These are phyloP conservation scores for Populus hybrid DNA, from an alignment of 441 rosid genomes.

Conservation along the genomic window DNA sequence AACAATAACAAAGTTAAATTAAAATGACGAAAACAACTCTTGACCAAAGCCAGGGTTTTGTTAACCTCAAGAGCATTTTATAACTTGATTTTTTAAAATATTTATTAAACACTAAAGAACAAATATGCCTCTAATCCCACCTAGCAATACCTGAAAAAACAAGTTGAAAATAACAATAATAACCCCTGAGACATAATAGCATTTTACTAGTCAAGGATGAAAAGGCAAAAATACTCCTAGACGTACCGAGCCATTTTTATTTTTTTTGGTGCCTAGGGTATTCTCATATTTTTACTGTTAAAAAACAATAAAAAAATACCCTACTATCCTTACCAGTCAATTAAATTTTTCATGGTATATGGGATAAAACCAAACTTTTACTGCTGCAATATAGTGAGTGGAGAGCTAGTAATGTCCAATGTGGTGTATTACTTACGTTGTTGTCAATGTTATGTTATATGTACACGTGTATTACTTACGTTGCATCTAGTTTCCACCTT, in stretches of 20 bases:
- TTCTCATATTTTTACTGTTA: not conserved
- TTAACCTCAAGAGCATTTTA: not conserved
- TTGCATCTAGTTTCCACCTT: not conserved
- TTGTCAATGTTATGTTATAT: too few species aligned
- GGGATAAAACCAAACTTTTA: too few species aligned
- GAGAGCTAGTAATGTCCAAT: too few species aligned
- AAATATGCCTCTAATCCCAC: not conserved
- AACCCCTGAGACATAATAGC: too few species aligned
- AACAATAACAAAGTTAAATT: too few species aligned
- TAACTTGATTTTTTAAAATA: too few species aligned
- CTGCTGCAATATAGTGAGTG: too few species aligned
- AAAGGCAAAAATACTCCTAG: not conserved
- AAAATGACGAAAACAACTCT: not conserved
- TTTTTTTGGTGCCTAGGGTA: not conserved
- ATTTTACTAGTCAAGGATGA: too few species aligned
- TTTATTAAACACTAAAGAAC: not conserved
- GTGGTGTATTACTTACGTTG: too few species aligned
- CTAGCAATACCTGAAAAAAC: not conserved
- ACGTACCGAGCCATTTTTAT: too few species aligned
- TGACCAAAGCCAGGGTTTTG: not conserved
- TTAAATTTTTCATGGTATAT: too few species aligned
- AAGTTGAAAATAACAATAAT: not conserved
- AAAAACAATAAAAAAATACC: not conserved
- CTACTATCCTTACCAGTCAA: not conserved
- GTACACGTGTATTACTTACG: not conserved